phyloP scores from a whole-genome alignment of 164 flowering plant genomes.

The Liquidambar formosana region DNA sequence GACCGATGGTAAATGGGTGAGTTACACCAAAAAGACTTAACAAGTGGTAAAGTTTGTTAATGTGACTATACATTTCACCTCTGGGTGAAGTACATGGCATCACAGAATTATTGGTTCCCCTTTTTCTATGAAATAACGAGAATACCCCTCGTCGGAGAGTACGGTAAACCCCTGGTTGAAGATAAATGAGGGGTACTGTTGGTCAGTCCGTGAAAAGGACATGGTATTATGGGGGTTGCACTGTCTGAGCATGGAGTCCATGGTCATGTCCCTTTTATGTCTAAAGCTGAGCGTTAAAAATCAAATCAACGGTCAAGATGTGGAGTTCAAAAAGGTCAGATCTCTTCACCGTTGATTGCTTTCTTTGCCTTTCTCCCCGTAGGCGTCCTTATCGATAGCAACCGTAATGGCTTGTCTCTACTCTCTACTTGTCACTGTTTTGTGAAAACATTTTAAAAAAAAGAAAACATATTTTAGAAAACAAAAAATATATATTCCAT shows the following conservation, averaged over 20 bases:
- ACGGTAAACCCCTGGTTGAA: not conserved
- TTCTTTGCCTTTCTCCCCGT: not conserved
- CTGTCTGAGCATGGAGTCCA: slow-evolving; percentile 32
- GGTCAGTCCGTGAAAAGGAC: slow-evolving; percentile 25
- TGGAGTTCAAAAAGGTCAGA: not conserved
- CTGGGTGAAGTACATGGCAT: too few relatives aligned
- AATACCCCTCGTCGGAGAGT: slow-evolving; percentile 11
- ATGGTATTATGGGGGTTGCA: slow-evolving; percentile 25
- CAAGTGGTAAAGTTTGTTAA: not conserved
- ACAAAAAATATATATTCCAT: slow-evolving; percentile 1
- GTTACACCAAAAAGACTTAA: not conserved
- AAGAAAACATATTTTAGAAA: slow-evolving; percentile 13
- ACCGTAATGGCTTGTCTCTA: slow-evolving; percentile 23
- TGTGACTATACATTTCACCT: too few relatives aligned
- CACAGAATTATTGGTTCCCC: too few relatives aligned
- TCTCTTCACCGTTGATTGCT: slow-evolving; percentile 25
- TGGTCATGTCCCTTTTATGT: slow-evolving; percentile 31
- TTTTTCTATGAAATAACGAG: slow-evolving; percentile 11
- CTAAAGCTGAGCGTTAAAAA: slow-evolving; percentile 16
- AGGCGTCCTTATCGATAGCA: slow-evolving; percentile 27
- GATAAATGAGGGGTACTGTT: slow-evolving; percentile 7
- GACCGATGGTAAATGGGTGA: too few relatives aligned
- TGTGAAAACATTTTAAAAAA: slow-evolving; percentile 4
- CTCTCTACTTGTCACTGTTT: not conserved
- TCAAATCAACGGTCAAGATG: slow-evolving; percentile 22